Conservation (phyloP, 345 rosid genomes). For the Boechera stricta region DNA sequence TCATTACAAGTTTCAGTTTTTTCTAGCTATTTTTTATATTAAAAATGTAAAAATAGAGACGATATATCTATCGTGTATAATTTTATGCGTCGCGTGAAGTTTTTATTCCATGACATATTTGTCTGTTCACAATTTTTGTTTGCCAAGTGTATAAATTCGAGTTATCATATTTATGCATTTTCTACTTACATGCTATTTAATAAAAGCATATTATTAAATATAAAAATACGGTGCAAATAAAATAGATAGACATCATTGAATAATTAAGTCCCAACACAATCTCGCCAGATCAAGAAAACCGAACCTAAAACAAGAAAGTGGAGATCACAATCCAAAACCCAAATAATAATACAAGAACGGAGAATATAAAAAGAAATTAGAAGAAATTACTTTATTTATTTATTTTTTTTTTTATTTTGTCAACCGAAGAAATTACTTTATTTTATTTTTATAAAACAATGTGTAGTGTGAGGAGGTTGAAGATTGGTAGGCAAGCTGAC, state of each 20-base stretch:
- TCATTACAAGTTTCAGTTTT: constrained; percentile 7
- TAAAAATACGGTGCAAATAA: constrained; percentile 2
- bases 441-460: background rate
- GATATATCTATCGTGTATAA: constrained; percentile 27
- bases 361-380: constrained; percentile 16
- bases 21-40: constrained; percentile 13
- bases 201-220: constrained; percentile 1
- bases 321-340: constrained; percentile 51
- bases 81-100: background rate
- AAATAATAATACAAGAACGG: constrained; percentile 1
- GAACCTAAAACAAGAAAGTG: constrained; percentile 52
- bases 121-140: constrained; percentile 7
- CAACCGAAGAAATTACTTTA: constrained; percentile 42
- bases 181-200: background rate
- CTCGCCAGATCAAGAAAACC: constrained; percentile 41
- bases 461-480: constrained; percentile 42
- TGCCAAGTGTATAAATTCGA: background rate
- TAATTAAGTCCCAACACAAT: constrained; percentile 37
- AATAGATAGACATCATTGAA: constrained; percentile 26
- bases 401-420: too few species aligned
- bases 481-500: constrained; percentile 70
- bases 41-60: constrained; percentile 30
- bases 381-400: constrained; percentile 42
- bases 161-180: background rate
- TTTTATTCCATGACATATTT: constrained; percentile 13